These are phyloP conservation scores for Metrosideros polymorpha DNA, from an alignment of 441 rosid genomes.

Conservation along the genomic window DNA sequence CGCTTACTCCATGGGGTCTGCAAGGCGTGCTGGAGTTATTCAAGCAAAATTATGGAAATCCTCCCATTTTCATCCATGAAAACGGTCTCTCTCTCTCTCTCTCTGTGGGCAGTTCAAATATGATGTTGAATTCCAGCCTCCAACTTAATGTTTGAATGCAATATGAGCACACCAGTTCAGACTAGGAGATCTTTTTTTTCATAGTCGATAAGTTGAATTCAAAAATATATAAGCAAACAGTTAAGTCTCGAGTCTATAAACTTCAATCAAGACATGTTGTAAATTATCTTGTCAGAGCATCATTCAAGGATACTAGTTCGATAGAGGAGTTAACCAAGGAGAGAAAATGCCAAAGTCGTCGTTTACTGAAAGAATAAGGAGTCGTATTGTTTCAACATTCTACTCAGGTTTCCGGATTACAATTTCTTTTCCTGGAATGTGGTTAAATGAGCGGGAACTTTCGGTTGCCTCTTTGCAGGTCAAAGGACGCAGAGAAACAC, in stretches of 20 bases:
- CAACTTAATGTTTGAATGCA: neutral
- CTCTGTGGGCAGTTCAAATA: neutral
- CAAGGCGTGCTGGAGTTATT: constrained; percentile 3
- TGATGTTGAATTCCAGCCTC: neutral
- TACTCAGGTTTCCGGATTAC: neutral
- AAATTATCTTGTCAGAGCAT: neutral
- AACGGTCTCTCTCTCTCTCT: neutral
- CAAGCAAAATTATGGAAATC: constrained; percentile 5
- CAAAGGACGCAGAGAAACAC: constrained; percentile 1
- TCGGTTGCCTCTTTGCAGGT: neutral
- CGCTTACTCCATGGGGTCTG: neutral
- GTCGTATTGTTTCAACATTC: neutral
- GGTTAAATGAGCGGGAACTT: neutral
- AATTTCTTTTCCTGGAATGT: neutral
- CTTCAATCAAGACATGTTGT: neutral
- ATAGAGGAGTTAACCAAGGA: neutral
- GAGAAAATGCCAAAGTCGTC: neutral
- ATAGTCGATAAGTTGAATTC: neutral
- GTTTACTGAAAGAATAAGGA: neutral
- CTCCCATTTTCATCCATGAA: neutral
- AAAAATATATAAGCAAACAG: neutral
- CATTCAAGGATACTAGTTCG: neutral
- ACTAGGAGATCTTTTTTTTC: neutral
- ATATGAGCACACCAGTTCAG: neutral
- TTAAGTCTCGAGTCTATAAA: neutral